phyloP scores from a whole-genome alignment of 2,329 filamentous ascomycete genomes.

The Stagonosporopsis vannaccii region DNA sequence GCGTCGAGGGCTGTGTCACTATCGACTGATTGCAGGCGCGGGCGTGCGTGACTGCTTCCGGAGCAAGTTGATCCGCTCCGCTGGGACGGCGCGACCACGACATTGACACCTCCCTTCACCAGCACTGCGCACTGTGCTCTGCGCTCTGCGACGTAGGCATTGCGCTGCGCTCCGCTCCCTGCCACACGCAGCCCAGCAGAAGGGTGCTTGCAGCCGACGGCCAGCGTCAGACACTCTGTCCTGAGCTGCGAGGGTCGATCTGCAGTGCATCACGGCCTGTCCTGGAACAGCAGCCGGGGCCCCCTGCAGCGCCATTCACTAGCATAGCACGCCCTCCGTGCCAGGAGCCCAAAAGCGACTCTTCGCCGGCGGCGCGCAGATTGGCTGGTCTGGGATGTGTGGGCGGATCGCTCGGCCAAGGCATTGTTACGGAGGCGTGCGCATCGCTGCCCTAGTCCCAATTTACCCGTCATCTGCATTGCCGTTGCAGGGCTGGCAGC shows the following conservation, averaged over 20 bases:
- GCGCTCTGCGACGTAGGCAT: background rate
- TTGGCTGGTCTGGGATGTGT: slow-evolving; percentile 45
- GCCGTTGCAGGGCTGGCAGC: slow-evolving; percentile 49
- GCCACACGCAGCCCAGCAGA: slow-evolving; percentile 11
- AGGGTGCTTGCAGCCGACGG: slow-evolving; percentile 35
- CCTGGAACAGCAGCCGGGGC: slow-evolving; percentile 39
- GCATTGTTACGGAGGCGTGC: slow-evolving; percentile 42
- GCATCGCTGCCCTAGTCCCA: slow-evolving; percentile 41
- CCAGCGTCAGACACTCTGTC: slow-evolving; percentile 23
- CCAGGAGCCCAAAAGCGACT: slow-evolving; percentile 49
- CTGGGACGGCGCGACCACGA: slow-evolving; percentile 18
- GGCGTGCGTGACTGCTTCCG: slow-evolving; percentile 20
- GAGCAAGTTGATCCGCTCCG: slow-evolving; percentile 31
- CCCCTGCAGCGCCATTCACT: slow-evolving; percentile 31
- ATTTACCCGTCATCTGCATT: slow-evolving; percentile 49
- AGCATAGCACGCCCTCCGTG: slow-evolving; percentile 30
- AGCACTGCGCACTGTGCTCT: background rate
- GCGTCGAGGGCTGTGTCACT: slow-evolving; percentile 14
- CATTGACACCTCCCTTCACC: background rate
- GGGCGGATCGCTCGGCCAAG: slow-evolving; percentile 48
- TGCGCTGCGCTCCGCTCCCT: background rate
- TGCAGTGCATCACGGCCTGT: slow-evolving; percentile 52
- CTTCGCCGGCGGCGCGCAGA: slow-evolving; percentile 49
- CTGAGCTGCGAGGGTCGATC: slow-evolving; percentile 47
- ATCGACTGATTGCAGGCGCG: slow-evolving; percentile 22